These are phyloP conservation scores for Hirsutella thompsonii DNA, from an alignment of 2,329 filamentous ascomycete genomes.

Conservation along the genomic window DNA sequence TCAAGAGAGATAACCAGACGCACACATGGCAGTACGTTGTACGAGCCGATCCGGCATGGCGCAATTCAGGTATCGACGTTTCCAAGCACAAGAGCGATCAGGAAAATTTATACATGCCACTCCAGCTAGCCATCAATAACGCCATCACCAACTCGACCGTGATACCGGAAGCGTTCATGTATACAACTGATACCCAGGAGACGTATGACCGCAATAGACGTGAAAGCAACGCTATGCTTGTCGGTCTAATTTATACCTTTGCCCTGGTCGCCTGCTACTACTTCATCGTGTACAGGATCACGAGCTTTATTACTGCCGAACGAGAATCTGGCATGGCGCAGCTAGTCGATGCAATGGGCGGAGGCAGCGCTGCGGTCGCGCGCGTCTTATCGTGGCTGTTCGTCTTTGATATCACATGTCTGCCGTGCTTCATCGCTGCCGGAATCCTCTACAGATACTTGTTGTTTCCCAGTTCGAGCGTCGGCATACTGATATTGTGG, in stretches of 20 bases:
- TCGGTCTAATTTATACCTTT: slow-evolving; percentile 11
- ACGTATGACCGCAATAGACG: slow-evolving; percentile 1
- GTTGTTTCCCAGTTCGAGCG: slow-evolving; percentile 15
- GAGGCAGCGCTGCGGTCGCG: slow-evolving; percentile 8
- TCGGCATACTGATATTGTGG: slow-evolving; percentile 22
- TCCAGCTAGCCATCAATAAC: slow-evolving; percentile 20
- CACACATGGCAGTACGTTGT: slow-evolving; percentile 17
- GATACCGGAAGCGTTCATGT: slow-evolving; percentile 10
- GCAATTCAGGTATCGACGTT: slow-evolving; percentile 33
- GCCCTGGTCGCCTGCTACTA: slow-evolving; percentile 11
- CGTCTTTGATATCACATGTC: slow-evolving; percentile 11
- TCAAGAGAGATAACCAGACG: not conserved
- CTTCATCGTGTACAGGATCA: slow-evolving; percentile 9
- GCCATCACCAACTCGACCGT: slow-evolving; percentile 14
- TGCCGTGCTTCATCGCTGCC: slow-evolving; percentile 29
- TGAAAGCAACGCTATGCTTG: not conserved
- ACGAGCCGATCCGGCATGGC: slow-evolving; percentile 9
- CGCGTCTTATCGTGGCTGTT: slow-evolving; percentile 14
- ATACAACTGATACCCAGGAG: slow-evolving; percentile 5
- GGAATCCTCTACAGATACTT: slow-evolving; percentile 17
- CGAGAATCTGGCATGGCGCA: slow-evolving; percentile 18
- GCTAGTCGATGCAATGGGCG: slow-evolving; percentile 32
- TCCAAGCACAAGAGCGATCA: slow-evolving; percentile 17
- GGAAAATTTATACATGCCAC: slow-evolving; percentile 12
- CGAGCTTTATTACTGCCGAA: slow-evolving; percentile 13